Evolutionary conservation across 306 rosid genomes (phyloP), one percentile per base, ranked within the genome.

Genomic region (Boehmeria nivea): DNA sequence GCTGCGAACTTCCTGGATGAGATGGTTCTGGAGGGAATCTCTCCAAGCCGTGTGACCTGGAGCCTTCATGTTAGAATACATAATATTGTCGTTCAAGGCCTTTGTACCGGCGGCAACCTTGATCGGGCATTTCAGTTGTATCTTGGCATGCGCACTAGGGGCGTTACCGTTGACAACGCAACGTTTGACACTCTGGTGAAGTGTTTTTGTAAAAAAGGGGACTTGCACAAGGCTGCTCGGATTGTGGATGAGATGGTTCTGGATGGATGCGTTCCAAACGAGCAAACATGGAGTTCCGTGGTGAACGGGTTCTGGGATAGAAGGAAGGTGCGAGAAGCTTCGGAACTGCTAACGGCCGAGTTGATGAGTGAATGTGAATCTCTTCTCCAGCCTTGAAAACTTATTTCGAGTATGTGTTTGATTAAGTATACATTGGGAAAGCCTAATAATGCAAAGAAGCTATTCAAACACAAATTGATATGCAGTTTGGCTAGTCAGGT

Each of bases 1-100:
- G 97, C 97, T 54, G 94, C 94, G 55, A 82, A 90, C 81, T 76
- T 83, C 68, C 67, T 90, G 61, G 97, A 90, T 72, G 97, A 90
- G 76, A 90, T 90, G 95, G 72, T 76, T 54, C 86, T 87, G 56
- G 68, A 82, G 2, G 77, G 94, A 37, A 63, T 78, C 72, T 69
- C 72, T 6, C 95, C 88, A 0, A 84, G 72, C 60, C 72, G 88
- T 64, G 8, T 78, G 67, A 90, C 85, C 44, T 84, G 97, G 94
- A 67, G 77, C 66, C 79, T 87, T 66, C 95, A 84, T 54, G 81
- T 73, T 38, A 78, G 60, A 71, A 82, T 85, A 43, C 88, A 87
- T 66, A 86, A 82, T 68, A 76, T 54, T 65, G 94, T 86, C 57
- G 87, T 78, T 51, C 81, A 74, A 52, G 91, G 98, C 25, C 87